Evolutionary conservation across 2,329 filamentous ascomycete genomes (phyloP).

Genomic region (Aspergillus versicolor): DNA sequence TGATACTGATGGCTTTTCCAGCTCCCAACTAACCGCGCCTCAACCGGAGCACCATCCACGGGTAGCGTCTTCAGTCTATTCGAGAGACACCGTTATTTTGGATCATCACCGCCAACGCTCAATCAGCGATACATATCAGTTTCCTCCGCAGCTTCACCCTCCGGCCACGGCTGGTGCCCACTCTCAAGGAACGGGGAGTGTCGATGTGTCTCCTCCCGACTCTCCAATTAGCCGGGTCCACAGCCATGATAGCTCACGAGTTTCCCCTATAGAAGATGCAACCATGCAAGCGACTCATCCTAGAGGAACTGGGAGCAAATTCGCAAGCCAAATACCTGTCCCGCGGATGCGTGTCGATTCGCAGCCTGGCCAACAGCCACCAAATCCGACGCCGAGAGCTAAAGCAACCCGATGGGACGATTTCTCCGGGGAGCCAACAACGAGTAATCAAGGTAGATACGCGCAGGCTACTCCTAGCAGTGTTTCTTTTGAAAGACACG

Average conservation of each 20-base stretch:
- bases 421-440: slow-evolving; percentile 65
- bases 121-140: slow-evolving; percentile 15
- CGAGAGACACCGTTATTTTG: slow-evolving; percentile 42
- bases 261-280: slow-evolving; percentile 44
- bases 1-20: slow-evolving; percentile 7
- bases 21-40: slow-evolving; percentile 17
- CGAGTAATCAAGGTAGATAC: slow-evolving; percentile 54
- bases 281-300: slow-evolving; percentile 11
- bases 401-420: slow-evolving; percentile 57
- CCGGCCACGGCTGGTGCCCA: not conserved
- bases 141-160: slow-evolving; percentile 2
- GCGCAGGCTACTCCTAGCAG: slow-evolving; percentile 57
- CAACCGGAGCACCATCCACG: slow-evolving; percentile 33
- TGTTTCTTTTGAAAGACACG: slow-evolving; percentile 24
- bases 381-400: slow-evolving; percentile 1
- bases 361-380: slow-evolving; percentile 8
- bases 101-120: slow-evolving; percentile 18
- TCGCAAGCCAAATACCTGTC: slow-evolving; percentile 29
- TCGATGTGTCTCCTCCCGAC: slow-evolving; percentile 48
- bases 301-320: slow-evolving; percentile 15
- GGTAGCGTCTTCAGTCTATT: slow-evolving; percentile 63
- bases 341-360: slow-evolving; percentile 22
- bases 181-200: slow-evolving; percentile 29
- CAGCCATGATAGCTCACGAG: slow-evolving; percentile 30
- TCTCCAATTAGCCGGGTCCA: slow-evolving; percentile 37